Evolutionary conservation across 345 rosid genomes (phyloP).

Genomic region (Moricandia arvensis): DNA sequence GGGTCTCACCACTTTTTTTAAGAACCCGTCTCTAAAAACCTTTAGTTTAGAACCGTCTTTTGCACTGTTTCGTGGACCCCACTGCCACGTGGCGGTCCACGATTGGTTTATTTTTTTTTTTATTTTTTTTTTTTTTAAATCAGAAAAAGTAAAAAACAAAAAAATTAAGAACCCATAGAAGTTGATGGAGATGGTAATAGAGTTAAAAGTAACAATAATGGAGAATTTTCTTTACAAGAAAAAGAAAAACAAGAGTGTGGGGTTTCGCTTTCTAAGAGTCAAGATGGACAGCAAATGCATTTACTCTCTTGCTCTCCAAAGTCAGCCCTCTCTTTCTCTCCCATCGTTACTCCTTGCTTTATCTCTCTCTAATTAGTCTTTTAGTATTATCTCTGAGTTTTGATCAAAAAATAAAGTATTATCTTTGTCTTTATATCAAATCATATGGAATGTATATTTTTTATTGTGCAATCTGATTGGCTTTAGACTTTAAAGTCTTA

Average conservation of each 20-base stretch:
- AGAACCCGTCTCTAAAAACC: too few relatives aligned
- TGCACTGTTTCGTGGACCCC: too few relatives aligned
- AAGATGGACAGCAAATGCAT: constrained; percentile 62
- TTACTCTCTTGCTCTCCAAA: constrained; percentile 55
- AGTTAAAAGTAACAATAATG: constrained; percentile 38
- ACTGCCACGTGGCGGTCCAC: too few relatives aligned
- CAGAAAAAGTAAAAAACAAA: too few relatives aligned
- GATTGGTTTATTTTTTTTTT: too few relatives aligned
- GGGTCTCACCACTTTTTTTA: too few relatives aligned
- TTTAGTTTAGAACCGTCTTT: too few relatives aligned
- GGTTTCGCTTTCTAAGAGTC: constrained; percentile 50
- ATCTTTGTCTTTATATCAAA: background rate
- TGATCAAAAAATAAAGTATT: too few relatives aligned
- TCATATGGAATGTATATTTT: background rate
- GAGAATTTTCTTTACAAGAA: constrained; percentile 1
- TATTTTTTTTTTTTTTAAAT: too few relatives aligned
- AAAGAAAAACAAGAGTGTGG: constrained; percentile 38
- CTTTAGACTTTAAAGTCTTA: background rate
- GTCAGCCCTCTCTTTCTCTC: constrained; percentile 51
- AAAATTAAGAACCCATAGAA: too few relatives aligned
- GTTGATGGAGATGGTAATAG: too few relatives aligned
- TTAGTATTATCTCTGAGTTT: background rate
- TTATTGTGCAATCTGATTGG: constrained; percentile 2
- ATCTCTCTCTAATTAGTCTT: constrained; percentile 5
- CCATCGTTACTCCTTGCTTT: constrained; percentile 6